Evolutionary conservation across 140 eudicot species (phyloP).

Genomic region (Senecio squalidus): DNA sequence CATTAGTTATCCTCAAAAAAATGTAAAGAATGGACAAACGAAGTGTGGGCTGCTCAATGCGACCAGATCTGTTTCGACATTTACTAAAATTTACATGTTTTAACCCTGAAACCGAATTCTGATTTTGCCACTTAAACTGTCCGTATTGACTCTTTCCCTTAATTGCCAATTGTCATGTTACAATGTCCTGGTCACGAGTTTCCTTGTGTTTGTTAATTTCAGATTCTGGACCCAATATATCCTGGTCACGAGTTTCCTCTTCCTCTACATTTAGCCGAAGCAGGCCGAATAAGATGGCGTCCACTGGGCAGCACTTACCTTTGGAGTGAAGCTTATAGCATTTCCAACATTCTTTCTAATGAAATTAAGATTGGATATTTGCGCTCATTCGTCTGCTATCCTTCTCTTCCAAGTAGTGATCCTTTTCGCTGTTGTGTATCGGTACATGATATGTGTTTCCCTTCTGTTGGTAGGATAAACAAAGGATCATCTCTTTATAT

Average conservation of each 20-base stretch:
- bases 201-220: slow-evolving; percentile 22
- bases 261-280: slow-evolving; percentile 97
- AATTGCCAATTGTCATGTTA: slow-evolving; percentile 5
- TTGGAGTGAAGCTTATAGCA: slow-evolving; percentile 95
- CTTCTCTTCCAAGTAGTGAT: slow-evolving; percentile 93
- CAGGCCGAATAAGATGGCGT: slow-evolving; percentile 94
- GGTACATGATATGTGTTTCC: slow-evolving; percentile 64
- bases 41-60: background rate
- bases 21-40: background rate
- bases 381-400: slow-evolving; percentile 92
- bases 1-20: too few relatives aligned
- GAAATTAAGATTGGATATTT: slow-evolving; percentile 63
- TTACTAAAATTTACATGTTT: background rate
- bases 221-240: slow-evolving; percentile 87
- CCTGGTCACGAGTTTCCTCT: slow-evolving; percentile 97
- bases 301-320: slow-evolving; percentile 82
- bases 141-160: background rate
- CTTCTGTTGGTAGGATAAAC: slow-evolving; percentile 38
- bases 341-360: slow-evolving; percentile 67
- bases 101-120: background rate
- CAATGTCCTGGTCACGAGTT: slow-evolving; percentile 20
- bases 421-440: slow-evolving; percentile 97
- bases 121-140: background rate
- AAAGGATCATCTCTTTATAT: slow-evolving; percentile 32
- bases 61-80: background rate